These are phyloP conservation scores for Fusarium anguioides DNA, from an alignment of 2,329 filamentous ascomycete genomes.

Conservation along the genomic window DNA sequence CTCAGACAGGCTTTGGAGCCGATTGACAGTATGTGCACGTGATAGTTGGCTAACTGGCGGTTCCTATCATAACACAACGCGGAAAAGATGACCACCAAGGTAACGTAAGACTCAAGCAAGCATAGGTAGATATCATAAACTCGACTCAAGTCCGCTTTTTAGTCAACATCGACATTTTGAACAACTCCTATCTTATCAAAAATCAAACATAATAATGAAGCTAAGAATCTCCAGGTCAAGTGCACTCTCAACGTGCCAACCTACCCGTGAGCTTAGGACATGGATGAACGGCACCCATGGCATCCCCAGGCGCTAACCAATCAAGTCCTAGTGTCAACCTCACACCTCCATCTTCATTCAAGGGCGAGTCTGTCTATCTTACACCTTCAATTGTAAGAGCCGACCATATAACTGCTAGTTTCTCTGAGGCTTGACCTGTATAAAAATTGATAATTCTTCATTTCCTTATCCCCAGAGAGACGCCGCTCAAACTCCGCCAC, in stretches of 20 bases:
- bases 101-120: no score
- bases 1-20: background rate
- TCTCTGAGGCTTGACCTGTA: background rate
- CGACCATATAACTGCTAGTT: background rate
- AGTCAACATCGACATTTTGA: background rate
- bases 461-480: background rate
- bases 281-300: slow-evolving; percentile 12
- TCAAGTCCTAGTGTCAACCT: slow-evolving; percentile 14
- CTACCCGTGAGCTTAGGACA: slow-evolving; percentile 23
- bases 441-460: no score
- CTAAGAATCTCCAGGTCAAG: background rate
- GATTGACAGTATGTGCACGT: background rate
- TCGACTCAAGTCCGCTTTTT: no score
- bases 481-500: background rate
- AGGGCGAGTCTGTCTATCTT: background rate
- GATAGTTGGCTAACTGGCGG: background rate
- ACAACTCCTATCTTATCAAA: background rate
- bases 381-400: background rate
- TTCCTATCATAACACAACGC: no score
- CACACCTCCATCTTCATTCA: slow-evolving; percentile 18
- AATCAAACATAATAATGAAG: background rate
- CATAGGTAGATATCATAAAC: no score
- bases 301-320: slow-evolving; percentile 28
- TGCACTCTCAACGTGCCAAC: background rate
- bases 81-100: no score